These are phyloP conservation scores for Aspergillus nidulans DNA, from an alignment of 495 filamentous ascomycete genomes.

Conservation along the genomic window DNA sequence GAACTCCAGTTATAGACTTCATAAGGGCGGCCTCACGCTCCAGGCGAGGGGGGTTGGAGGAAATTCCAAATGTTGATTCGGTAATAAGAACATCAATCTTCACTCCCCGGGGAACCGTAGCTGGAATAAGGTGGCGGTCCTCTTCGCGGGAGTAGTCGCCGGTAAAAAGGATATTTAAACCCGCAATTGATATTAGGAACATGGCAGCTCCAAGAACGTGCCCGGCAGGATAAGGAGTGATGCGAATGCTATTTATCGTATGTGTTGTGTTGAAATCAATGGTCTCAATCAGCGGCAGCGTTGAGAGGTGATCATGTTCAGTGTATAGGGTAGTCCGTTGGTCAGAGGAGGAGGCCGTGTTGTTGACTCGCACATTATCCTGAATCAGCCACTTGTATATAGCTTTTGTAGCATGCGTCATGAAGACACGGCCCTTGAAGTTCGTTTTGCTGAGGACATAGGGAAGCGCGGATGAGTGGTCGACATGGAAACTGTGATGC, in stretches of 20 bases:
- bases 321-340: slow-evolving; percentile 80
- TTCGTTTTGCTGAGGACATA: slow-evolving; percentile 98
- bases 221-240: slow-evolving; percentile 93
- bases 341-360: slow-evolving; percentile 69
- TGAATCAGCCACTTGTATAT: slow-evolving; percentile 99
- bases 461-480: slow-evolving; percentile 92
- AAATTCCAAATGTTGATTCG: slow-evolving; percentile 93
- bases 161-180: slow-evolving; percentile 92
- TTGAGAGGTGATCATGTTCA: slow-evolving; percentile 88
- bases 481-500: slow-evolving; percentile 79
- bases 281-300: slow-evolving; percentile 88
- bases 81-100: slow-evolving; percentile 96
- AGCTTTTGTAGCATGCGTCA: slow-evolving; percentile 98
- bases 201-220: slow-evolving; percentile 98
- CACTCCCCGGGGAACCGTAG: slow-evolving; percentile 74
- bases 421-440: slow-evolving; percentile 94
- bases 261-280: slow-evolving; percentile 98
- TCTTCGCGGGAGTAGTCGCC: slow-evolving; percentile 95
- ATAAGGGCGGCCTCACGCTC: slow-evolving; percentile 90
- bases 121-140: slow-evolving; percentile 90
- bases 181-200: slow-evolving; percentile 95
- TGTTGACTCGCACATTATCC: slow-evolving; percentile 84
- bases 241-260: slow-evolving; percentile 90
- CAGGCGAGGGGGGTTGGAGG: slow-evolving; percentile 78
- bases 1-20: slow-evolving; percentile 85